phyloP scores from a whole-genome alignment of 352 stramenopile species.

The Discostella stelligera region DNA sequence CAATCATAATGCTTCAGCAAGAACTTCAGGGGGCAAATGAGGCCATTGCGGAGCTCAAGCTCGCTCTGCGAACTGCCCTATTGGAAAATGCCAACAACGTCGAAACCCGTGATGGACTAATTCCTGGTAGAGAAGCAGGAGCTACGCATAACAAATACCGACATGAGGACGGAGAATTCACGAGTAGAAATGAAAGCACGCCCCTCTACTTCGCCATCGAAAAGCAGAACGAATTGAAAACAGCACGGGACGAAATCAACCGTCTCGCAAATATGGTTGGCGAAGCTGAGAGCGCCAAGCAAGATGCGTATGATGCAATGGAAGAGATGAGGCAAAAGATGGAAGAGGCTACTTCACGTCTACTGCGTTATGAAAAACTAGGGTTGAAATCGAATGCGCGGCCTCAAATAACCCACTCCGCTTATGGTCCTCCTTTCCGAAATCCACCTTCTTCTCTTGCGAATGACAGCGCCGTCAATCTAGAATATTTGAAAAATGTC shows the following conservation, averaged over 20 bases:
- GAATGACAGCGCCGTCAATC: conserved; percentile 61
- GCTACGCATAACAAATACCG: conserved; percentile 2
- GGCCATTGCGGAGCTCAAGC: conserved; percentile 78
- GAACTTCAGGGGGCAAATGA: conserved; percentile 74
- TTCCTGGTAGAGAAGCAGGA: background rate
- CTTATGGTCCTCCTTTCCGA: conserved; percentile 33
- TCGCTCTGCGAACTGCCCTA: conserved; percentile 65
- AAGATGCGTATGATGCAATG: conserved; percentile 71
- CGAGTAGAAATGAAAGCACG: conserved; percentile 52
- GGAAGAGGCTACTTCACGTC: conserved; percentile 64
- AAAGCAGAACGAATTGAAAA: conserved; percentile 82
- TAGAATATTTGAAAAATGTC: conserved; percentile 83
- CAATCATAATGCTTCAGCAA: conserved; percentile 77
- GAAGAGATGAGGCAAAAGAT: conserved; percentile 67
- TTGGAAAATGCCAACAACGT: conserved; percentile 42
- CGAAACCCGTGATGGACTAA: conserved; percentile 7
- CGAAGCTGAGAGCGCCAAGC: conserved; percentile 69
- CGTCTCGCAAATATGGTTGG: conserved; percentile 73
- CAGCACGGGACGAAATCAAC: conserved; percentile 78
- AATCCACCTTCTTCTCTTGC: conserved; percentile 15
- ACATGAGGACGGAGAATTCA: background rate
- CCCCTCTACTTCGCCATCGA: conserved; percentile 82
- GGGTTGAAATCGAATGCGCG: conserved; percentile 28
- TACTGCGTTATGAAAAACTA: conserved; percentile 66
- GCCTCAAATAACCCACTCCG: conserved; percentile 24